These are phyloP conservation scores for Aethionema arabicum DNA, from an alignment of 345 rosid genomes.

Conservation along the genomic window DNA sequence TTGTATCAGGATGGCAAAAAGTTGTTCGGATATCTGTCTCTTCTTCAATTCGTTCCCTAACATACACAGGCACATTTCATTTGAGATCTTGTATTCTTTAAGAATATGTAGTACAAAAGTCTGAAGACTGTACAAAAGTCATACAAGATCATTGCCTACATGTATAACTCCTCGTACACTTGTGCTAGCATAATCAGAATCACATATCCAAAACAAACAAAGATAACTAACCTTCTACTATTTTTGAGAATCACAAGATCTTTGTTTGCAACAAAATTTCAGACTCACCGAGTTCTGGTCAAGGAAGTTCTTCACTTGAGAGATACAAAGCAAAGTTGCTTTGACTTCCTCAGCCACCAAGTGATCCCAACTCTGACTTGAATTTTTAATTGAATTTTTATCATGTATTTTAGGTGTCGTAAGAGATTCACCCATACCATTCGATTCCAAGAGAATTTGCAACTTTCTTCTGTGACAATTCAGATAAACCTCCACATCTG, in stretches of 20 bases:
- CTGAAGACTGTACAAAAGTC: constrained; percentile 6
- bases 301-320: constrained; percentile 52
- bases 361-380: constrained; percentile 50
- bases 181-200: constrained; percentile 19
- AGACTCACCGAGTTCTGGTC: constrained; percentile 72
- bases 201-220: constrained; percentile 26
- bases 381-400: constrained; percentile 40
- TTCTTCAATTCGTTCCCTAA: constrained; percentile 9
- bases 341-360: constrained; percentile 82
- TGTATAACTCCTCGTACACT: constrained; percentile 3
- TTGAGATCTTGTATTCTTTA: constrained; percentile 1
- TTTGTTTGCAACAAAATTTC: constrained; percentile 13
- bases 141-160: constrained; percentile 19
- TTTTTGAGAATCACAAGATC: constrained; percentile 18
- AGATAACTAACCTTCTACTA: constrained; percentile 10
- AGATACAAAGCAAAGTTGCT: constrained; percentile 58
- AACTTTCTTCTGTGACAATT: constrained; percentile 80
- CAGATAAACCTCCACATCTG: constrained; percentile 59
- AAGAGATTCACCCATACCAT: constrained; percentile 51
- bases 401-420: constrained; percentile 42
- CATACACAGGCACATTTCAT: constrained; percentile 3
- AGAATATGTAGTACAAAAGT: constrained; percentile 3
- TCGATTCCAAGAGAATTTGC: constrained; percentile 58
- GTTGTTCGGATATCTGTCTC: constrained; percentile 2
- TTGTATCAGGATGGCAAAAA: constrained; percentile 15